These are phyloP conservation scores for button mushroom (Agaricus bisporus) DNA, from an alignment of 768 basidiomycete genomes.

Conservation along the genomic window DNA sequence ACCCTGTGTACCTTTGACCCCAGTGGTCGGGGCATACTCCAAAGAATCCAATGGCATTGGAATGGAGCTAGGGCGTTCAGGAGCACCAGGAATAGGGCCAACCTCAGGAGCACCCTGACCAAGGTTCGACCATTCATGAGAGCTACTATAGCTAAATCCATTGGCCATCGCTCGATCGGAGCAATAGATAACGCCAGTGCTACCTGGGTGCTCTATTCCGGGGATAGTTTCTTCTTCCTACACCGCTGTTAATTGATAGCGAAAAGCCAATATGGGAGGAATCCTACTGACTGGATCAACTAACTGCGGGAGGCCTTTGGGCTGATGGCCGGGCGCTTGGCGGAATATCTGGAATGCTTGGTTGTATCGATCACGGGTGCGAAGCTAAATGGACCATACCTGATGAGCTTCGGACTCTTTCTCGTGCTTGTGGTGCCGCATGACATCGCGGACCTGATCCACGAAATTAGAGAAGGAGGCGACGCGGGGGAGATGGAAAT, in stretches of 20 bases:
- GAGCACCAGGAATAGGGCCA: constrained; percentile 74
- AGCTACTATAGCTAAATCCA: constrained; percentile 75
- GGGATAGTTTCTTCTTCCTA: constrained; percentile 88
- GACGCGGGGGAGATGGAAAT: constrained; percentile 40
- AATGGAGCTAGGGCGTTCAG: constrained; percentile 59
- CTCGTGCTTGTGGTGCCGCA: constrained; percentile 67
- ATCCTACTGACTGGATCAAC: constrained; percentile 52
- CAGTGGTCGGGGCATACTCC: constrained; percentile 92
- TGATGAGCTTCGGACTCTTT: constrained; percentile 86
- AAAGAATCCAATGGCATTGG: constrained; percentile 63
- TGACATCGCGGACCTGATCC: constrained; percentile 62
- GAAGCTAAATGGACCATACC: constrained; percentile 29
- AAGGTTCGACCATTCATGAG: constrained; percentile 81
- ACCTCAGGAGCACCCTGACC: constrained; percentile 94
- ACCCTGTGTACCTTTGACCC: constrained; percentile 60
- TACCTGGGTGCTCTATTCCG: constrained; percentile 74
- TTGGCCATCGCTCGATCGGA: constrained; percentile 94
- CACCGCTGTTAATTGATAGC: not conserved
- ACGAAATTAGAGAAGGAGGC: constrained; percentile 39
- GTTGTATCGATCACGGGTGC: constrained; percentile 6
- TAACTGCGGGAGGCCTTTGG: constrained; percentile 64
- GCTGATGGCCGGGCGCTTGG: constrained; percentile 61
- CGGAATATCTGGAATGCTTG: constrained; percentile 58
- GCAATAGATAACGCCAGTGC: constrained; percentile 72
- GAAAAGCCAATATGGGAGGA: constrained; percentile 11